A percentile compares a stretch with the other conserved stretches of the same genome.
Evolutionary conservation across 2,329 filamentous ascomycete genomes (phyloP).

Genomic region (Parafenestella ontariensis): DNA sequence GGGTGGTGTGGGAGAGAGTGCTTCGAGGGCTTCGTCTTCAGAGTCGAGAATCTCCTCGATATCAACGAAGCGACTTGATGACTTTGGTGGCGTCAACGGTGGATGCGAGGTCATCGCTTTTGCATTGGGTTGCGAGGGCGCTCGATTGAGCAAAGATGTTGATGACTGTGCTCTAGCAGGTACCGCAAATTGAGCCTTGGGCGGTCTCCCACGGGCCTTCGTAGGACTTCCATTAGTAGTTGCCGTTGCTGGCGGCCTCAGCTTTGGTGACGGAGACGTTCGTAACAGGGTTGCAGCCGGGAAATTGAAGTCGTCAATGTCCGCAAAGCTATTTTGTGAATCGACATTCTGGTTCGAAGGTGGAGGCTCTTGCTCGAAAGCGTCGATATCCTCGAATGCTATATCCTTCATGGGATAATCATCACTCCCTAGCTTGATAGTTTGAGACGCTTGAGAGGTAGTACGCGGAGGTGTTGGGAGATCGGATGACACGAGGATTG

Average conservation of each 20-base stretch:
- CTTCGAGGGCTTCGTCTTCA: conserved; percentile 41
- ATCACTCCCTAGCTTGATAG: not conserved
- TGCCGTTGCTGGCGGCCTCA: conserved; percentile 5
- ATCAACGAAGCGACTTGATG: conserved; percentile 35
- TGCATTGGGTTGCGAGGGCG: not conserved
- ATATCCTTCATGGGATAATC: not conserved
- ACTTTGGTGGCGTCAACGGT: conserved; percentile 21
- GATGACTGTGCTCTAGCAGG: conserved; percentile 6
- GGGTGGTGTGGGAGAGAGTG: conserved; percentile 45
- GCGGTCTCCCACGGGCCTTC: conserved; percentile 28
- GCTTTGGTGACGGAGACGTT: not conserved
- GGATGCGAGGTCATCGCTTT: not conserved
- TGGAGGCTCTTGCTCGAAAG: conserved; percentile 28
- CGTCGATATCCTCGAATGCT: conserved; percentile 36
- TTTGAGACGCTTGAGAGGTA: not conserved
- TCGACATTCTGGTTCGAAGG: conserved; percentile 36
- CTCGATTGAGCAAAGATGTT: conserved; percentile 5
- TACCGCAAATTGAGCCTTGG: conserved; percentile 23
- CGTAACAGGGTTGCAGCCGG: conserved; percentile 12
- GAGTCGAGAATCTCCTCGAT: conserved; percentile 52
- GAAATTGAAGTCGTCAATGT: conserved; percentile 39
- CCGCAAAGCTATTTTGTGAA: conserved; percentile 26
- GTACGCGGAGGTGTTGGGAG: conserved; percentile 20
- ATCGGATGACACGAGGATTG: conserved; percentile 32
- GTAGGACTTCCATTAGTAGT: conserved; percentile 15